phyloP scores from a whole-genome alignment of 164 flowering plant species.

The Macadamia integrifolia region DNA sequence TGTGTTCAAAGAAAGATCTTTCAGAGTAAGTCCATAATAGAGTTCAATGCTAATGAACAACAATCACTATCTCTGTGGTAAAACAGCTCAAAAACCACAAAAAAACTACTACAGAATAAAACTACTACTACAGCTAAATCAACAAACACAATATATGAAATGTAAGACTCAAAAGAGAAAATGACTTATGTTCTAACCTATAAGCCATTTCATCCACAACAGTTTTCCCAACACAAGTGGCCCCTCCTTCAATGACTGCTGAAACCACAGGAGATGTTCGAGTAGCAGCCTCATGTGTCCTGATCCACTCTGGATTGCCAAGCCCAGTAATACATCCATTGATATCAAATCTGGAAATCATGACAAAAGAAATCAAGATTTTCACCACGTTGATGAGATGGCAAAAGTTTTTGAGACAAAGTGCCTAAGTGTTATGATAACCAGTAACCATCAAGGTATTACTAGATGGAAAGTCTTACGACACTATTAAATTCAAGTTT shows the following conservation, averaged over 20 bases:
- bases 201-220: conserved; percentile 78
- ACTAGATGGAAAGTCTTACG: neutral
- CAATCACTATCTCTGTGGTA: no score
- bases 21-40: conserved; percentile 1
- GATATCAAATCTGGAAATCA: conserved; percentile 66
- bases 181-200: conserved; percentile 37
- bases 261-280: conserved; percentile 58
- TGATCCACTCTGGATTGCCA: conserved; percentile 87
- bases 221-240: conserved; percentile 84
- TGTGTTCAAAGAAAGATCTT: neutral
- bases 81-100: no score
- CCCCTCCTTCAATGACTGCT: conserved; percentile 81
- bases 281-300: conserved; percentile 69
- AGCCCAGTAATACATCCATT: conserved; percentile 87
- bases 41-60: neutral
- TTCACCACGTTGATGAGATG: neutral
- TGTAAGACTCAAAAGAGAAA: neutral
- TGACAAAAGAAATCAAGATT: conserved; percentile 5
- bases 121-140: no score
- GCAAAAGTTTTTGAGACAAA: neutral
- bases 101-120: no score
- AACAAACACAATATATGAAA: neutral
- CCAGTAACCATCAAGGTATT: neutral
- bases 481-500: neutral
- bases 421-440: neutral